A percentile compares a stretch with the other conserved stretches of the same genome.
These are phyloP conservation scores for Zelonia costaricensis DNA, from an alignment of 208 protist species.

Conservation along the genomic window DNA sequence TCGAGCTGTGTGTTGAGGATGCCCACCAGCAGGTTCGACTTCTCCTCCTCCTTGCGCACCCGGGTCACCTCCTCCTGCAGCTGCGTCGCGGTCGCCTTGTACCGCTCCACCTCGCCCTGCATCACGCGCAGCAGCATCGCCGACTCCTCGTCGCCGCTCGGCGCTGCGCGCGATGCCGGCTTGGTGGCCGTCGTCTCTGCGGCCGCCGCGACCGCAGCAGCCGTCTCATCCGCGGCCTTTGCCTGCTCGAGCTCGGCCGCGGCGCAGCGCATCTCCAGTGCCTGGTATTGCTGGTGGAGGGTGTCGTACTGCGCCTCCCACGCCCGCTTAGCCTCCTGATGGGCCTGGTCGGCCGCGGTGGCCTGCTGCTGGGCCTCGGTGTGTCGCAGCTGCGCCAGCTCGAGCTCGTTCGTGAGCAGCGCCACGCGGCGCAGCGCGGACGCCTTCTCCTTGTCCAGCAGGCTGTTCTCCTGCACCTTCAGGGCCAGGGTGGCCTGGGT, in stretches of 20 bases:
- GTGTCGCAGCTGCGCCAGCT: slow-evolving; percentile 57
- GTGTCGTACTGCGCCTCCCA: slow-evolving; percentile 34
- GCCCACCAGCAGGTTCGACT: slow-evolving; percentile 78
- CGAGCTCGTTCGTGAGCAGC: slow-evolving; percentile 74
- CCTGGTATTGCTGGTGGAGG: slow-evolving; percentile 34
- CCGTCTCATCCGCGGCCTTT: slow-evolving; percentile 8
- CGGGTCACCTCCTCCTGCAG: slow-evolving; percentile 64
- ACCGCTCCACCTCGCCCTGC: slow-evolving; percentile 72
- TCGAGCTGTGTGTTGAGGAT: slow-evolving; percentile 89
- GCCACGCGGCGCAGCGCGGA: slow-evolving; percentile 58
- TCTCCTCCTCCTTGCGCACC: slow-evolving; percentile 81
- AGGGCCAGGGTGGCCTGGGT: slow-evolving; percentile 27
- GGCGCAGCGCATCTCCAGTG: slow-evolving; percentile 32
- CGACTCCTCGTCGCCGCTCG: slow-evolving; percentile 66
- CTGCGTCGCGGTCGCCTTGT: slow-evolving; percentile 59
- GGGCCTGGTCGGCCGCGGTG: slow-evolving; percentile 28
- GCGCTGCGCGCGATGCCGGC: slow-evolving; percentile 9
- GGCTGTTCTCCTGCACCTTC: slow-evolving; percentile 46
- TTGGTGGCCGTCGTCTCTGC: slow-evolving; percentile 4
- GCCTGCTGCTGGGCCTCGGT: slow-evolving; percentile 39
- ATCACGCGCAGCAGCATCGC: slow-evolving; percentile 80
- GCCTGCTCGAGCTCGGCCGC: slow-evolving; percentile 14
- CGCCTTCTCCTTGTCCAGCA: slow-evolving; percentile 65
- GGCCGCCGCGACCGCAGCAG: not conserved
- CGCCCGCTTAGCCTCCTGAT: slow-evolving; percentile 22